These are phyloP conservation scores for Puccinia polysora DNA, from an alignment of 1,284 basidiomycete genomes.

Conservation along the genomic window DNA sequence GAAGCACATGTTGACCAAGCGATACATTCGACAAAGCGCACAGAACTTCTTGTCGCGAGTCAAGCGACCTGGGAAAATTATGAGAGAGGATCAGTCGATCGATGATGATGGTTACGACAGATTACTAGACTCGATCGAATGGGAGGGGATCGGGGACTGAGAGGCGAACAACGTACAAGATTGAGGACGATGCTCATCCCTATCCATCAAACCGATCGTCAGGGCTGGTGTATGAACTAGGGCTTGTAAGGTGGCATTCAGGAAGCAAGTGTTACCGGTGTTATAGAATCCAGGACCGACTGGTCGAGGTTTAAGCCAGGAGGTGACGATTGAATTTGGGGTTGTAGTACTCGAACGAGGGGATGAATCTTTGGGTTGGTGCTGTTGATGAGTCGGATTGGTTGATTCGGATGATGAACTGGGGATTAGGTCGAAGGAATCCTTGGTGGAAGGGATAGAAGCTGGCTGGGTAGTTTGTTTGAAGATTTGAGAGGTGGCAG, in stretches of 20 bases:
- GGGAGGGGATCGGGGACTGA: slow-evolving; percentile 47
- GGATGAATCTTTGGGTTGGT: background rate
- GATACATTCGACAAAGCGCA: slow-evolving; percentile 28
- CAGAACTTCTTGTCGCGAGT: slow-evolving; percentile 24
- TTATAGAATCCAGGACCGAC: slow-evolving; percentile 73
- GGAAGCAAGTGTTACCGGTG: slow-evolving; percentile 93
- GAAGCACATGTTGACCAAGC: slow-evolving; percentile 28
- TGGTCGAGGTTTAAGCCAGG: slow-evolving; percentile 40
- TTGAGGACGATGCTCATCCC: slow-evolving; percentile 57
- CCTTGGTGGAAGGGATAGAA: background rate
- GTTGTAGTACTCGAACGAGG: background rate
- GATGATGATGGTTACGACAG: background rate
- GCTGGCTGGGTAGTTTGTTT: background rate
- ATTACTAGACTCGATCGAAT: slow-evolving; percentile 58
- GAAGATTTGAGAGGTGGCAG: background rate
- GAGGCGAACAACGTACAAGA: slow-evolving; percentile 56
- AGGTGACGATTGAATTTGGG: slow-evolving; percentile 19
- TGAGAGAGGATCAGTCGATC: too few relatives aligned
- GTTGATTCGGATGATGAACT: background rate
- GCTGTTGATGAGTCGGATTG: background rate
- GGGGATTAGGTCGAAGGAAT: background rate
- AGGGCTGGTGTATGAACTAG: slow-evolving; percentile 89
- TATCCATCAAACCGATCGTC: slow-evolving; percentile 62
- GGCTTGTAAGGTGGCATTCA: slow-evolving; percentile 92
- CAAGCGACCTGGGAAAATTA: slow-evolving; percentile 12